These are phyloP conservation scores for Orbilia blumenaviensis DNA, from an alignment of 2,329 filamentous ascomycete species.

Conservation along the genomic window DNA sequence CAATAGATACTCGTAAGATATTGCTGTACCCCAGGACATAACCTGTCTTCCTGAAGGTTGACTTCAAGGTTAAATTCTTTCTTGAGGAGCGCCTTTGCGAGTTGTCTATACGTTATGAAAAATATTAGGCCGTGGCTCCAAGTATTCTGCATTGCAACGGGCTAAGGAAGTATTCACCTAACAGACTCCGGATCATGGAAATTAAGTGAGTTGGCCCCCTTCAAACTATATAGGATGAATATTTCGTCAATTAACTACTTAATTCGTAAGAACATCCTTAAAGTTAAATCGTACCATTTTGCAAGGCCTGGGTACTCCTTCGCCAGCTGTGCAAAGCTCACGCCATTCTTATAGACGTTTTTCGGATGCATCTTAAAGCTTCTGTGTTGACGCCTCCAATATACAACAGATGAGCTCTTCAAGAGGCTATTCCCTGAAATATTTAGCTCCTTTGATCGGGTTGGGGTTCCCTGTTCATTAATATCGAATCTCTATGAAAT, in stretches of 20 bases:
- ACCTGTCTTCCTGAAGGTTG: constrained; percentile 76
- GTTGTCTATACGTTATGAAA: constrained; percentile 62
- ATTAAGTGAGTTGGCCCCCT: constrained; percentile 72
- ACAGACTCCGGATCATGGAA: constrained; percentile 81
- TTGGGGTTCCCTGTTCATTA: neutral
- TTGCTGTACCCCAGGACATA: constrained; percentile 80
- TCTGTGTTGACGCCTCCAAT: constrained; percentile 12
- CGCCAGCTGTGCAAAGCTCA: constrained; percentile 72
- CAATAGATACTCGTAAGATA: neutral
- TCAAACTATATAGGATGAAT: constrained; percentile 61
- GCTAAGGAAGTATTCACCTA: constrained; percentile 68
- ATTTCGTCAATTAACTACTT: neutral
- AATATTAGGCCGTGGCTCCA: neutral
- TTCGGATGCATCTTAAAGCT: constrained; percentile 57
- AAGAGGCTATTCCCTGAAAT: neutral
- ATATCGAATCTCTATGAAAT: neutral
- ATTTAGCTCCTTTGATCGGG: neutral
- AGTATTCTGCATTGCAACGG: neutral
- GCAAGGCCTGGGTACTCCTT: constrained; percentile 70
- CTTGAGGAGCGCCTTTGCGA: constrained; percentile 81
- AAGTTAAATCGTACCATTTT: constrained; percentile 59
- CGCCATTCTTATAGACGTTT: constrained; percentile 67
- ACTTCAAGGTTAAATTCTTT: constrained; percentile 77
- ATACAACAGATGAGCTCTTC: constrained; percentile 8
- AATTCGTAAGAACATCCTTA: constrained; percentile 33